Evolutionary conservation across 139 green algal species (phyloP).

Genomic region (Haematococcus lacustris): DNA sequence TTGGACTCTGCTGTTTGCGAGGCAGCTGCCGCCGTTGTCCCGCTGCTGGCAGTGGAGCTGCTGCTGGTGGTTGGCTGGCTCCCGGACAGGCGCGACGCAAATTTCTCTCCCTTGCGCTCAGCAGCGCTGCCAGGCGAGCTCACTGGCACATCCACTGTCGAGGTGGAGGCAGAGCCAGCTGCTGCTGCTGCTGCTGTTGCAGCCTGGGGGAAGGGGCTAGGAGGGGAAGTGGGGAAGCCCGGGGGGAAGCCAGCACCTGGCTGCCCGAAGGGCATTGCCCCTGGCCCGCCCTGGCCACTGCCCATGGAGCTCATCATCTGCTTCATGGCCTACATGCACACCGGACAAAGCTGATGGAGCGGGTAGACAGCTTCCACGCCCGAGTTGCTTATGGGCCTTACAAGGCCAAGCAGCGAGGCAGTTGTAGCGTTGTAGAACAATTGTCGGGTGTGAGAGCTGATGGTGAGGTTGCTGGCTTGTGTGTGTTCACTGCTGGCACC

Average conservation of each 20-base stretch:
- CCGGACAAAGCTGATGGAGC: not conserved
- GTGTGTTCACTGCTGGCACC: not conserved
- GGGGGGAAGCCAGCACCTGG: constrained; percentile 9
- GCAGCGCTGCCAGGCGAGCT: not conserved
- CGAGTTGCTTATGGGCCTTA: too few relatives aligned
- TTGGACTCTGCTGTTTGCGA: too few relatives aligned
- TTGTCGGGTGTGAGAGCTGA: not conserved
- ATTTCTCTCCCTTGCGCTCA: constrained; percentile 36
- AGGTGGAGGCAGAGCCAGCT: constrained; percentile 1
- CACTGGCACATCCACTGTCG: constrained; percentile 4
- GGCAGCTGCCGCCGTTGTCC: too few relatives aligned
- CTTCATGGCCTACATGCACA: constrained; percentile 39
- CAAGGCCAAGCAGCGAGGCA: too few relatives aligned
- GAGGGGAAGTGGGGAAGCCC: not conserved
- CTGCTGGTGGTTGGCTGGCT: too few relatives aligned
- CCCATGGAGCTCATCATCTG: constrained; percentile 45
- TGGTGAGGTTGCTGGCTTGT: not conserved
- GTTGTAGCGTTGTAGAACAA: too few relatives aligned
- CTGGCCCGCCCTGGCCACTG: not conserved
- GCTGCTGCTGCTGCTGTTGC: constrained; percentile 12
- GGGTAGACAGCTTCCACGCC: too few relatives aligned
- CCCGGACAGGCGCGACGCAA: constrained; percentile 20
- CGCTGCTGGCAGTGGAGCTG: not conserved
- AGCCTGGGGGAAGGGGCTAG: not conserved
- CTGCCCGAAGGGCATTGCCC: constrained; percentile 18